Conservation (phyloP, 2,329 filamentous ascomycete species). For the Pseudonectria foliicola region DNA sequence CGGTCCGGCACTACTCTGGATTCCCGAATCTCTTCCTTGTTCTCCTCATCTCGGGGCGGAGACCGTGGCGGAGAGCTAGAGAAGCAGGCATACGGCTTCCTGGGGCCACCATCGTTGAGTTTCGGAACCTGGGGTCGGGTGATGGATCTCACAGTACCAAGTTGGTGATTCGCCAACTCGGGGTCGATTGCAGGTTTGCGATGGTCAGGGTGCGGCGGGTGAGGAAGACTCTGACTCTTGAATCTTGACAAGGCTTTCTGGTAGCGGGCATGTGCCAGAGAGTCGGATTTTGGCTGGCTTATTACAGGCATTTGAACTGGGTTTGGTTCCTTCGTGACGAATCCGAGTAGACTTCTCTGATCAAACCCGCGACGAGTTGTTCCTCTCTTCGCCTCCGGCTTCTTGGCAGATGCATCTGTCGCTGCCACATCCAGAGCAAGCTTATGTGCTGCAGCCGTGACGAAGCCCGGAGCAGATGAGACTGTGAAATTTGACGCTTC, state of each 20-base stretch:
- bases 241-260: conserved; percentile 18
- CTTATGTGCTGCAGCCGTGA: conserved; percentile 52
- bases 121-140: conserved; percentile 25
- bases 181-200: conserved; percentile 22
- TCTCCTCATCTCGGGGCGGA: conserved; percentile 12
- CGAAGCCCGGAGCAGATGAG: conserved; percentile 51
- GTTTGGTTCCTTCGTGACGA: conserved; percentile 25
- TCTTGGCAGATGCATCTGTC: conserved; percentile 14
- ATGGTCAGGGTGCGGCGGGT: conserved; percentile 3
- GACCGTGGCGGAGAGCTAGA: conserved; percentile 48
- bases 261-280: conserved; percentile 18
- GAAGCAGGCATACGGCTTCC: conserved; percentile 48
- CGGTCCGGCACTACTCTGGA: conserved; percentile 22
- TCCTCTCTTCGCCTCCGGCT: conserved; percentile 16
- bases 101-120: conserved; percentile 21
- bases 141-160: conserved; percentile 31
- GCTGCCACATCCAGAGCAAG: conserved; percentile 26
- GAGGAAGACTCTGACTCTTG: conserved; percentile 7
- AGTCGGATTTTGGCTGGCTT: conserved; percentile 10
- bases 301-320: conserved; percentile 7
- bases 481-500: conserved; percentile 53
- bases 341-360: conserved; percentile 37
- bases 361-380: conserved; percentile 28
- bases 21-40: conserved; percentile 16
- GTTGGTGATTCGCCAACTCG: conserved; percentile 31